A percentile compares a stretch with the other conserved stretches of the same genome.
phyloP scores from a whole-genome alignment of 352 stramenopile genomes.

The Nothophytophthora sp. region DNA sequence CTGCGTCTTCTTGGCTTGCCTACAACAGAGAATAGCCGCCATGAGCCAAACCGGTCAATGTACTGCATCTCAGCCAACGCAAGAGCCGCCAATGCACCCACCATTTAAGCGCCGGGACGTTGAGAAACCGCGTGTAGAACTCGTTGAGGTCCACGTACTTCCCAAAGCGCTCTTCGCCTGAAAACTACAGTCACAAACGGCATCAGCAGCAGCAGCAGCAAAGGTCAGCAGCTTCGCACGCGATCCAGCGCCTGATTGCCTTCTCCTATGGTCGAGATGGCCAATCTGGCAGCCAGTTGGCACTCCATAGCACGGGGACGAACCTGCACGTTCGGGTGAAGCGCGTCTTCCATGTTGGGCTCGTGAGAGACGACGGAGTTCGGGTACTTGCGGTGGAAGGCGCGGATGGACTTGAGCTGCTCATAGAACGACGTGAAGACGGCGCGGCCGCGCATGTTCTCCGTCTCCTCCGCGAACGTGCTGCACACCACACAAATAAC shows the following conservation, averaged over 20 bases:
- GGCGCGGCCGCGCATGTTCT: conserved; percentile 71
- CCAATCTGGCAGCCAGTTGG: too few relatives aligned
- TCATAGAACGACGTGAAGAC: conserved; percentile 91
- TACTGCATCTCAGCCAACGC: too few relatives aligned
- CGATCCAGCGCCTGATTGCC: too few relatives aligned
- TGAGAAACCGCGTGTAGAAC: conserved; percentile 81
- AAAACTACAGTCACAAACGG: conserved; percentile 51
- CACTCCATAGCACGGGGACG: too few relatives aligned
- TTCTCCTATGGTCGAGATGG: too few relatives aligned
- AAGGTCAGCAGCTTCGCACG: too few relatives aligned
- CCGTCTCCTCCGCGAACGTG: conserved; percentile 76
- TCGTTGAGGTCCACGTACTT: conserved; percentile 91
- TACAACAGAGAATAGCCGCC: conserved; percentile 5
- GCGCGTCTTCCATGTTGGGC: conserved; percentile 52
- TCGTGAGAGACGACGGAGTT: conserved; percentile 70
- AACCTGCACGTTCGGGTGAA: conserved; percentile 66
- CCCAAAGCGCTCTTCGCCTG: conserved; percentile 87
- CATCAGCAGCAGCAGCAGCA: background rate
- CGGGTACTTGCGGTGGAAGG: conserved; percentile 87
- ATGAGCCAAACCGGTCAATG: background rate
- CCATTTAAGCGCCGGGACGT: conserved; percentile 66
- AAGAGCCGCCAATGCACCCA: conserved; percentile 2
- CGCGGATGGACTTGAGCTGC: conserved; percentile 83
- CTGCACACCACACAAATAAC: conserved; percentile 23
- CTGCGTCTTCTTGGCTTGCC: conserved; percentile 33